phyloP scores from a whole-genome alignment of 805 yeast genomes.

The Yamadazyma philogaea region DNA sequence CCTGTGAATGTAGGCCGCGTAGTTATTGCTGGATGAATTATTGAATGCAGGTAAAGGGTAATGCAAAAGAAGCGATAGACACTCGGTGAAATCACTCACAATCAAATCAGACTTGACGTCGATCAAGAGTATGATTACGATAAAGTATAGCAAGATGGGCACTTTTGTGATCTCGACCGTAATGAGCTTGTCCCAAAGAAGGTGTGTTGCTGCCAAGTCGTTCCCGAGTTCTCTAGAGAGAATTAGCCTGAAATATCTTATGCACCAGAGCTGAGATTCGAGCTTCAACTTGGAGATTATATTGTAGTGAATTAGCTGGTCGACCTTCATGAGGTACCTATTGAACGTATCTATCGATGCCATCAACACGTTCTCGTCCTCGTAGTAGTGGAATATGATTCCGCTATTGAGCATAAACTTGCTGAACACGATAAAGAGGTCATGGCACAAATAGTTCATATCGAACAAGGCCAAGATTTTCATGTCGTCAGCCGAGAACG shows the following conservation, averaged over 20 bases:
- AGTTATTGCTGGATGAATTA: slow-evolving; percentile 10
- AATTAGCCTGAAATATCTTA: slow-evolving; percentile 48
- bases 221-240: slow-evolving; percentile 48
- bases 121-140: slow-evolving; percentile 42
- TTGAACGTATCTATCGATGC: slow-evolving; percentile 49
- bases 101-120: slow-evolving; percentile 44
- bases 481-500: slow-evolving; percentile 27
- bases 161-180: slow-evolving; percentile 21
- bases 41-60: slow-evolving; percentile 37
- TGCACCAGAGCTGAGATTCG: slow-evolving; percentile 54
- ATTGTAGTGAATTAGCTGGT: slow-evolving; percentile 45
- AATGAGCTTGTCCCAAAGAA: slow-evolving; percentile 51
- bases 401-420: slow-evolving; percentile 42
- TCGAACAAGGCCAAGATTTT: slow-evolving; percentile 40
- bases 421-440: slow-evolving; percentile 43
- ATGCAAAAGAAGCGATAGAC: slow-evolving; percentile 46
- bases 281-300: slow-evolving; percentile 41
- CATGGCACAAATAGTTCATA: slow-evolving; percentile 35
- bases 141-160: slow-evolving; percentile 38
- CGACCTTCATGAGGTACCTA: slow-evolving; percentile 46
- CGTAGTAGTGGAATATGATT: slow-evolving; percentile 34
- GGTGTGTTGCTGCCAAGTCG: slow-evolving; percentile 29
- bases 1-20: slow-evolving; percentile 20
- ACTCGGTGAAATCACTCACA: slow-evolving; percentile 51
- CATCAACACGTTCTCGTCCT: slow-evolving; percentile 41